Evolutionary conservation across 179 eudicot genomes (phyloP), one percentile per base, ranked within the genome.

Genomic region (Nepenthes alata): DNA sequence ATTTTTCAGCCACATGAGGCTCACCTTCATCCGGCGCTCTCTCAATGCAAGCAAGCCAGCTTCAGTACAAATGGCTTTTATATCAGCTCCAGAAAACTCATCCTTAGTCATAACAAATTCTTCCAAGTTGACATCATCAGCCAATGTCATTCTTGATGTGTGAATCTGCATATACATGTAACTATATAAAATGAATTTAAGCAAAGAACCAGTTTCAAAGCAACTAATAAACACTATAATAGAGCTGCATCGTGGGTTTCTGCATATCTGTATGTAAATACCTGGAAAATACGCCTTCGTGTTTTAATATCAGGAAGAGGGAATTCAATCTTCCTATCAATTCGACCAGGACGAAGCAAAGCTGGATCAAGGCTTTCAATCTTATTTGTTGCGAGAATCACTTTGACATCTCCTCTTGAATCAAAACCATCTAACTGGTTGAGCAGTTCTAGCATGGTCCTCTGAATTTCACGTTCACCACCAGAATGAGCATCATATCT

Each of bases 71-170:
- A 86, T 91, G 65, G 96, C 96, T 81, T 91, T 89, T 39, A 91
- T 89, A 77, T 91, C 98, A 66, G 96, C 98, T 49, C 98, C 98
- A 74, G 98, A 91, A 57, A 91, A 84, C 75, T 91, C 98, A 75
- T 91, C 98, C 82, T 91, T 91, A 55, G 96, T 91, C 98, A 91
- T 91, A 36, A 91, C 96, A 78, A 91, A 91, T 71, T 91, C 98
- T 74, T 91, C 98, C 25, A 91, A 76, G 79, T 91, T 91, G 74
- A 91, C 98, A 74, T 89, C 98, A 53, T 89, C 98, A 67, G 96
- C 78, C 74, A 91, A 68, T 37, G 96, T 91, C 98, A 91, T 91
- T 71, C 83, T 86, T 47, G 95, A 78, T 59, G 98, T 91, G 76
- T 91, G 98, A 60, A 91, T 89, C 98, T 91, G 81, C 63, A 72